These are phyloP conservation scores for Zygosaccharomyces rouxii DNA, from an alignment of 805 yeast species.

Conservation along the genomic window DNA sequence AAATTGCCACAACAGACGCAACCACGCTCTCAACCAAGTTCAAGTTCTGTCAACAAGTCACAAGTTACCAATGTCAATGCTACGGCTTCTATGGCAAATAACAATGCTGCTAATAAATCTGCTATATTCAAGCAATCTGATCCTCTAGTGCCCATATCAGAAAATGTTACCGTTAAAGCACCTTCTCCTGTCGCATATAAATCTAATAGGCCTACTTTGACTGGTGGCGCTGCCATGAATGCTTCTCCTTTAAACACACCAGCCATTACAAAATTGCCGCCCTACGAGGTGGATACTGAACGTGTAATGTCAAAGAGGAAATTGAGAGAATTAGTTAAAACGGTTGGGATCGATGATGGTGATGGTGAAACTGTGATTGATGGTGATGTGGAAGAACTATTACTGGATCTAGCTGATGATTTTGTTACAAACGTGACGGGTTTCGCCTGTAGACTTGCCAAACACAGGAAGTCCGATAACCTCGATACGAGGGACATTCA, in stretches of 20 bases:
- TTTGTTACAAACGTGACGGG: constrained; percentile 86
- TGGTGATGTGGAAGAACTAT: constrained; percentile 90
- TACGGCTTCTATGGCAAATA: constrained; percentile 41
- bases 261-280: constrained; percentile 67
- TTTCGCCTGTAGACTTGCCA: constrained; percentile 92
- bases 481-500: constrained; percentile 88
- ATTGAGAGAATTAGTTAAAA: constrained; percentile 77
- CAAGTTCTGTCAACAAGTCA: constrained; percentile 24
- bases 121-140: constrained; percentile 40
- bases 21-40: constrained; percentile 16
- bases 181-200: constrained; percentile 63
- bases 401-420: constrained; percentile 92
- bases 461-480: constrained; percentile 84
- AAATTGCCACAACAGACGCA: constrained; percentile 17
- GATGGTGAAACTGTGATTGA: constrained; percentile 88
- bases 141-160: constrained; percentile 70
- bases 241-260: constrained; percentile 73
- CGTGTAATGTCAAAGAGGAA: constrained; percentile 86
- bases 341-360: constrained; percentile 81
- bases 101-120: constrained; percentile 22
- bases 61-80: constrained; percentile 48
- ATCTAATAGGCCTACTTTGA: constrained; percentile 72
- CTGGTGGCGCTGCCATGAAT: constrained; percentile 77
- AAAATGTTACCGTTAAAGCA: constrained; percentile 58
- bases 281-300: constrained; percentile 75